A percentile compares a stretch with the other conserved stretches of the same genome.
These are phyloP conservation scores for Neurospora cerealis DNA, from an alignment of 495 filamentous ascomycete species.

Conservation along the genomic window DNA sequence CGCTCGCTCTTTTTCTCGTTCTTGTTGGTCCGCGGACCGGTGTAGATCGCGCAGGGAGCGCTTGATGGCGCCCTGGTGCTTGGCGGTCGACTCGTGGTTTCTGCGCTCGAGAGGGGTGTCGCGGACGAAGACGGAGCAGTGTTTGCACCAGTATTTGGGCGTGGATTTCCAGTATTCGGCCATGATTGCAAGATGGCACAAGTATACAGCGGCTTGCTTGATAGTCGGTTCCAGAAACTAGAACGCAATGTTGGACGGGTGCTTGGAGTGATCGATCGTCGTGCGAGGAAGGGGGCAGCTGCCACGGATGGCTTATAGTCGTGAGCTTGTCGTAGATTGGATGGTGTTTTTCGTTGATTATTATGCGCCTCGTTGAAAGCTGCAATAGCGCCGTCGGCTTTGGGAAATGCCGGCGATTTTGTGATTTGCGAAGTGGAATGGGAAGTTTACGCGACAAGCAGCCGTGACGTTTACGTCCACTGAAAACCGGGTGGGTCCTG, in stretches of 20 bases:
- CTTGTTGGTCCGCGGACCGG: conserved; percentile 64
- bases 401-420: background rate
- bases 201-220: background rate
- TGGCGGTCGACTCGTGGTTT: conserved; percentile 82
- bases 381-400: background rate
- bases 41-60: conserved; percentile 84
- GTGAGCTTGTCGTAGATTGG: background rate
- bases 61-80: conserved; percentile 83
- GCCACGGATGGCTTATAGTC: background rate
- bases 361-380: background rate
- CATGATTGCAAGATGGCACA: conserved; percentile 40
- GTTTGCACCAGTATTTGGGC: conserved; percentile 95
- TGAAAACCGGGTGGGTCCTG: background rate
- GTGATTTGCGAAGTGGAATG: background rate
- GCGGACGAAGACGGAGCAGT: conserved; percentile 82
- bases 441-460: background rate
- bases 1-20: conserved; percentile 69
- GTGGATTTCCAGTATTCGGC: conserved; percentile 99
- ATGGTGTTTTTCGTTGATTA: background rate
- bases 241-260: background rate
- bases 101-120: conserved; percentile 84
- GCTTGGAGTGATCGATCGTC: background rate
- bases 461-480: background rate
- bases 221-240: background rate
- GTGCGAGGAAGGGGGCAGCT: background rate